Evolutionary conservation across 345 rosid species (phyloP).

Genomic region (Ailanthus altissimus): DNA sequence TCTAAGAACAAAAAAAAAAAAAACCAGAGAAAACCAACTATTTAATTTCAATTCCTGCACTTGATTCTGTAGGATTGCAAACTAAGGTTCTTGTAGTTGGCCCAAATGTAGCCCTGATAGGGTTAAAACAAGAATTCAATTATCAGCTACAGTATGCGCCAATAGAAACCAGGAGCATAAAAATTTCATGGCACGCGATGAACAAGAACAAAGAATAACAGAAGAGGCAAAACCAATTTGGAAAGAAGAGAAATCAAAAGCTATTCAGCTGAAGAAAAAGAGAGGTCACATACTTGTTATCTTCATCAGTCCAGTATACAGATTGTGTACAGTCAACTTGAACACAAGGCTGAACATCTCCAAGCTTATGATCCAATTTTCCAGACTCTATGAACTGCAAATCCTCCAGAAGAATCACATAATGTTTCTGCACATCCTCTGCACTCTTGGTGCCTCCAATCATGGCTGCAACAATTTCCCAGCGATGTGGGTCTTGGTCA

Average conservation of each 20-base stretch:
- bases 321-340: conserved; percentile 41
- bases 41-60: neutral
- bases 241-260: conserved; percentile 10
- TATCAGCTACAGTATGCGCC: neutral
- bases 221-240: neutral
- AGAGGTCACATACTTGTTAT: conserved; percentile 44
- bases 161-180: conserved; percentile 1
- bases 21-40: neutral
- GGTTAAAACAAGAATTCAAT: neutral
- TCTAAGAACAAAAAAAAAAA: neutral
- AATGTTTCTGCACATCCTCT: conserved; percentile 61
- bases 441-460: conserved; percentile 64
- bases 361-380: conserved; percentile 51
- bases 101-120: neutral
- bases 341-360: conserved; percentile 36
- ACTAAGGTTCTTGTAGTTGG: neutral
- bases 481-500: conserved; percentile 56
- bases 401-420: conserved; percentile 61
- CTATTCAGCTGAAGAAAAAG: neutral
- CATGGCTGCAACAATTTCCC: conserved; percentile 67
- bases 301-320: conserved; percentile 53
- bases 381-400: conserved; percentile 65
- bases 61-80: neutral
- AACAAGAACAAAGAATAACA: neutral
- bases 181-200: neutral